Evolutionary conservation across 345 rosid genomes (phyloP).

Genomic region (Heritiera littoralis): DNA sequence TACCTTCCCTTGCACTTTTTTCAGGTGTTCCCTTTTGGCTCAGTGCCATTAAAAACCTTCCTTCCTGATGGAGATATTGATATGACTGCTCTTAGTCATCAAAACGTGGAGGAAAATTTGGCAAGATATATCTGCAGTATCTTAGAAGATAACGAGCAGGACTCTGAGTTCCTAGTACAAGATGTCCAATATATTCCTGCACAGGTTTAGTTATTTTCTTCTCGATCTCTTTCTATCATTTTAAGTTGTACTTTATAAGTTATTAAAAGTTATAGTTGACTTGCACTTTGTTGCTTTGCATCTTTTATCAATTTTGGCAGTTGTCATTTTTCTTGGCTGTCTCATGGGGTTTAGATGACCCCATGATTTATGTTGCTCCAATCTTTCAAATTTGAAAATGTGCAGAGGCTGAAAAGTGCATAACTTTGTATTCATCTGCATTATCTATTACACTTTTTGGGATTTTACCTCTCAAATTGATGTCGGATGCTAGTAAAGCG

Average conservation of each 20-base stretch:
- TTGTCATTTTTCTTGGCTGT: neutral
- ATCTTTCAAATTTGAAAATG: neutral
- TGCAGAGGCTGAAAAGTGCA: neutral
- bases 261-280: conserved; percentile 3
- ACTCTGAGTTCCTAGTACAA: conserved; percentile 50
- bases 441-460: neutral
- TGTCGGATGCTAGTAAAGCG: too few species aligned
- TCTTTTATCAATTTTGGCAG: conserved; percentile 8
- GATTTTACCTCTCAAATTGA: neutral
- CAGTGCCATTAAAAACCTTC: conserved; percentile 80
- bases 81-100: conserved; percentile 65
- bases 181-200: conserved; percentile 75
- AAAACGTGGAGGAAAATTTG: conserved; percentile 56
- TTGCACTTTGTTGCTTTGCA: neutral
- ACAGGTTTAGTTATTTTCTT: conserved; percentile 51
- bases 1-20: conserved; percentile 15
- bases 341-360: conserved; percentile 7
- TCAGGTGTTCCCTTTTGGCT: conserved; percentile 77
- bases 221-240: conserved; percentile 1
- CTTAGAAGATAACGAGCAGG: conserved; percentile 50
- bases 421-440: neutral
- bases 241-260: neutral
- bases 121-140: conserved; percentile 47
- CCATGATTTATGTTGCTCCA: conserved; percentile 6
- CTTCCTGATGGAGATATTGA: conserved; percentile 97